A percentile compares a stretch with the other conserved stretches of the same genome.
These are phyloP conservation scores for Nannochloropsis oceanica DNA, from an alignment of 108 stramenopile genomes.

Conservation along the genomic window DNA sequence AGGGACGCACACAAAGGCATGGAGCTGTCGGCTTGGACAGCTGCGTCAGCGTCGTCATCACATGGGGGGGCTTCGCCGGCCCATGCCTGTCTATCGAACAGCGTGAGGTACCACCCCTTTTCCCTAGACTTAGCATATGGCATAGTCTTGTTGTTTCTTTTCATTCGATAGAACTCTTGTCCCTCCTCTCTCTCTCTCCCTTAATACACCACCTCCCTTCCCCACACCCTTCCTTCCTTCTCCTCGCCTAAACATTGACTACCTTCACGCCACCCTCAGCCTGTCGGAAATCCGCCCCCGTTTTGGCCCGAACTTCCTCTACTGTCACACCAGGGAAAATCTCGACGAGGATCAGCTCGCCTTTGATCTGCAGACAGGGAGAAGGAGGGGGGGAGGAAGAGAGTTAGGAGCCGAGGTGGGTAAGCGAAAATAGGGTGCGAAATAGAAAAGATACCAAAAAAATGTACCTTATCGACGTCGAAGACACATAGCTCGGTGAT, in stretches of 20 bases:
- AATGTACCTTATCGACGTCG: conserved; percentile 26
- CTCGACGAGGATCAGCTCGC: not conserved
- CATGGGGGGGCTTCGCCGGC: too few species aligned
- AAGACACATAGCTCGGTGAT: conserved; percentile 84
- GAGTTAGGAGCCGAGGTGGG: not conserved
- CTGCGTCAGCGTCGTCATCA: too few species aligned
- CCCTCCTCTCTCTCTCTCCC: not conserved
- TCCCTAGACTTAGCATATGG: too few species aligned
- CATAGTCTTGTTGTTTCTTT: too few species aligned
- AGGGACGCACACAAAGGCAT: too few species aligned
- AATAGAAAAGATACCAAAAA: not conserved
- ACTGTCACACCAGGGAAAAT: not conserved
- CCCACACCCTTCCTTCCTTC: not conserved
- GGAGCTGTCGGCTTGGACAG: too few species aligned
- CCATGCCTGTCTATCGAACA: too few species aligned
- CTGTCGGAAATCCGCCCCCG: not conserved
- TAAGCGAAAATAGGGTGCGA: not conserved
- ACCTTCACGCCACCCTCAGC: not conserved
- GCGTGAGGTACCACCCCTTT: too few species aligned
- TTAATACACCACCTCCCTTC: not conserved
- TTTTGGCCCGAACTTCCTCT: not conserved
- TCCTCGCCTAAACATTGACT: not conserved
- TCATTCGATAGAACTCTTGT: not conserved
- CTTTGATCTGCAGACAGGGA: not conserved
- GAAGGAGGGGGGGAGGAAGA: not conserved